Evolutionary conservation across 1,284 basidiomycete species (phyloP).

Genomic region (Tilletia horrida): DNA sequence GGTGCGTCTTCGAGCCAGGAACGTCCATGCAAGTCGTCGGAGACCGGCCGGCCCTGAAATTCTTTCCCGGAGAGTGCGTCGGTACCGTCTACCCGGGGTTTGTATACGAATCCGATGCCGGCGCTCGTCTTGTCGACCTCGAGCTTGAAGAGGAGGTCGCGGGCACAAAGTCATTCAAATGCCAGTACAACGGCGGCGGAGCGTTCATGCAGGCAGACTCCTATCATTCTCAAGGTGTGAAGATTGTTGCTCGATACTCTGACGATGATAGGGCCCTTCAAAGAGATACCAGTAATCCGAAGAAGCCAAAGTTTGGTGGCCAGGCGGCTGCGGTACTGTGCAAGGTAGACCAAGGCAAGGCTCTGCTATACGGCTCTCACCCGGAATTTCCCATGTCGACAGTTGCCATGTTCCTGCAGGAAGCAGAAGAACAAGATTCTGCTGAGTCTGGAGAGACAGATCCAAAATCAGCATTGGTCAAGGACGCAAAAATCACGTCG

Average conservation of each 20-base stretch:
- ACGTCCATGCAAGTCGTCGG: conserved; percentile 60
- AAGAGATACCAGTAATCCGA: not conserved
- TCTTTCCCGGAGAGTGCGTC: conserved; percentile 63
- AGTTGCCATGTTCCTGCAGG: conserved; percentile 8
- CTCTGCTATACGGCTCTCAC: conserved; percentile 65
- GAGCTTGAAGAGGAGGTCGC: conserved; percentile 37
- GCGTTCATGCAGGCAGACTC: conserved; percentile 57
- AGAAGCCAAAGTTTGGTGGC: conserved; percentile 28
- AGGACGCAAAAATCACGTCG: not conserved
- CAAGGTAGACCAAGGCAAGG: conserved; percentile 62
- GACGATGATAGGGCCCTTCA: not conserved
- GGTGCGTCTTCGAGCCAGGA: conserved; percentile 60
- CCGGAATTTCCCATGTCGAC: conserved; percentile 63
- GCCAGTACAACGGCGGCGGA: conserved; percentile 63
- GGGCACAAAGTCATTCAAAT: conserved; percentile 11
- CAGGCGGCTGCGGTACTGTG: conserved; percentile 62
- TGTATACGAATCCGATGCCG: conserved; percentile 60
- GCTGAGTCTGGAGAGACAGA: conserved; percentile 42
- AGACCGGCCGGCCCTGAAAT: conserved; percentile 60
- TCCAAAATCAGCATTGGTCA: not conserved
- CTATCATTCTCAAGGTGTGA: conserved; percentile 34
- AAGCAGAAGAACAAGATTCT: not conserved
- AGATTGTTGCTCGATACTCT: conserved; percentile 57
- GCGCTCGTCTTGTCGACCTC: conserved; percentile 55
- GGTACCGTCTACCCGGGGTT: conserved; percentile 64